A percentile compares a stretch with the other conserved stretches of the same genome.
Evolutionary conservation across 2,329 filamentous ascomycete species (phyloP).

Genomic region (Albifimbria verrucaria): DNA sequence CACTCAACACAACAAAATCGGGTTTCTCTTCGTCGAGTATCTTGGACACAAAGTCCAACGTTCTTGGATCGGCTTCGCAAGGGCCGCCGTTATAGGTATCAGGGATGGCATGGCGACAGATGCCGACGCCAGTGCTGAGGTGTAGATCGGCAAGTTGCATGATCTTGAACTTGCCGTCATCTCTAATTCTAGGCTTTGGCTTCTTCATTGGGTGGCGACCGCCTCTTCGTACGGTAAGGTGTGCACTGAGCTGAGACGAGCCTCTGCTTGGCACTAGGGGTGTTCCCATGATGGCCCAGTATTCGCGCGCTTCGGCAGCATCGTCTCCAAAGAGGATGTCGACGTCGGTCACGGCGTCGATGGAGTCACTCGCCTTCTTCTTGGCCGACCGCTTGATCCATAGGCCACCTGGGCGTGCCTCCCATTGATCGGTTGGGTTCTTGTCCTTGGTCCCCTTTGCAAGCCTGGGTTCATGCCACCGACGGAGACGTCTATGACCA

Average conservation of each 20-base stretch:
- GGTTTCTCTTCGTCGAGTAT: conserved; percentile 91
- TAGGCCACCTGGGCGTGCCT: conserved; percentile 70
- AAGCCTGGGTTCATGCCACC: conserved; percentile 65
- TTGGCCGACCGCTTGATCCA: conserved; percentile 78
- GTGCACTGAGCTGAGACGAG: conserved; percentile 62
- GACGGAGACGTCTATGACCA: conserved; percentile 76
- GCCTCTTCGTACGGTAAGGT: conserved; percentile 77
- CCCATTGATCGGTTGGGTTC: conserved; percentile 64
- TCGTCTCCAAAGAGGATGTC: conserved; percentile 89
- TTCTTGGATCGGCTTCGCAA: conserved; percentile 89
- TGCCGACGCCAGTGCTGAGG: conserved; percentile 82
- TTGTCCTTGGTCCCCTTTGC: conserved; percentile 6
- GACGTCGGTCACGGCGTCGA: conserved; percentile 71
- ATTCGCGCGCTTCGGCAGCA: conserved; percentile 81
- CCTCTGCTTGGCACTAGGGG: conserved; percentile 67
- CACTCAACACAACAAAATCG: conserved; percentile 85
- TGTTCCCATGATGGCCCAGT: conserved; percentile 77
- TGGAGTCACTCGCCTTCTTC: conserved; percentile 70
- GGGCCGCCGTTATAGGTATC: conserved; percentile 66
- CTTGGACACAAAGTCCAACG: conserved; percentile 80
- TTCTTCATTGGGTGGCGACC: conserved; percentile 60
- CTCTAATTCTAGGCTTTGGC: conserved; percentile 72
- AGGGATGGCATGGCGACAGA: conserved; percentile 83
- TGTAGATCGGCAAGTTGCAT: conserved; percentile 95
- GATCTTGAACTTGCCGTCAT: conserved; percentile 95